A percentile compares a stretch with the other conserved stretches of the same genome.
Conservation (phyloP, 495 filamentous ascomycete species). For the Trichoderma virens region DNA sequence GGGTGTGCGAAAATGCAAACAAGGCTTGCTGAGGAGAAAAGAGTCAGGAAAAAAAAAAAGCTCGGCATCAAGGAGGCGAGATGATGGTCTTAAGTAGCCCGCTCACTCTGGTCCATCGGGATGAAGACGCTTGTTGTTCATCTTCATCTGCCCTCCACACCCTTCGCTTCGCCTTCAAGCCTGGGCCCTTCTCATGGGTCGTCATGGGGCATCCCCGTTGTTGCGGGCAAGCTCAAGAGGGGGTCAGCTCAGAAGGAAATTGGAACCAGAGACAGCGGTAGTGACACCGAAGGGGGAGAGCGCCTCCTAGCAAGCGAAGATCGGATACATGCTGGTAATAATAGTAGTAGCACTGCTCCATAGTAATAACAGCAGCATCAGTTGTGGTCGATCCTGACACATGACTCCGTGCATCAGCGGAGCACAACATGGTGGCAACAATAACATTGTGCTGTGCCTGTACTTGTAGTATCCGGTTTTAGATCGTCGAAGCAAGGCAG, state of each 20-base stretch:
- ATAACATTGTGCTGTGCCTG: neutral
- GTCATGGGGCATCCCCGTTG: neutral
- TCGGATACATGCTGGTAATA: neutral
- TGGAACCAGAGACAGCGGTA: neutral
- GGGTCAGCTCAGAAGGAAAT: neutral
- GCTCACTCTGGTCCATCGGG: neutral
- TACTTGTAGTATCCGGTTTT: neutral
- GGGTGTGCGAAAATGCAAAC: conserved; percentile 1
- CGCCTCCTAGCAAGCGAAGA: neutral
- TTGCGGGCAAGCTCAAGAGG: neutral
- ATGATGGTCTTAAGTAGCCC: neutral
- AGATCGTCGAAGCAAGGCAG: neutral
- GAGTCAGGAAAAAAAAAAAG: too few relatives aligned
- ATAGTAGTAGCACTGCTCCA: too few relatives aligned
- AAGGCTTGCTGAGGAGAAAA: conserved; percentile 5
- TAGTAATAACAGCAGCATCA: neutral
- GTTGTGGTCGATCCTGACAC: neutral
- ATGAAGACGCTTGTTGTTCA: neutral
- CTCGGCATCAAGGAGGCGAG: neutral
- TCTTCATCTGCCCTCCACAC: neutral
- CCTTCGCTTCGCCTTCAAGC: neutral
- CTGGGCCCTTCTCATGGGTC: neutral
- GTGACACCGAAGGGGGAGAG: neutral
- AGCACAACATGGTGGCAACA: neutral
- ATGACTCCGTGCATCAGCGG: neutral